Base-by-base conservation (phyloP, 2,329 filamentous ascomycete genomes). In the Colletotrichum sidae region DNA sequence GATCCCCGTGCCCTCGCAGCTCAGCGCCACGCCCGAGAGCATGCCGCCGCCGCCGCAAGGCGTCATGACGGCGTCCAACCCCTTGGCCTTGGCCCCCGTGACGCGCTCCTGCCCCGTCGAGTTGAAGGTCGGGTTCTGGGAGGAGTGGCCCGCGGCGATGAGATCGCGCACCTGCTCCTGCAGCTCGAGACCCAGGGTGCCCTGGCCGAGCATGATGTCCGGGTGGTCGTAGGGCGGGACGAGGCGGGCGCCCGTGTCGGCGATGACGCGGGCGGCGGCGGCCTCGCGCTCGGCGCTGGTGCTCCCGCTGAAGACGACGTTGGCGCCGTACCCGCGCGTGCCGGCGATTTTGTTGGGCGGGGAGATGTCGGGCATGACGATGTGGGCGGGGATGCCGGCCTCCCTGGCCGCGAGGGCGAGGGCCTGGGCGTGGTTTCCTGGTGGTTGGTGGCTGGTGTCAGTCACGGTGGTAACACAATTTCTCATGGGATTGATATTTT, bases 371-470 rank as follows among this genome's bases (percentile, higher is more conserved):
- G 95, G 95, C 95, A 98, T 98, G 65, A 98, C 90, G 73, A 98
- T 94, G 80, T 95, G 88, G 0, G 93, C 93, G 10, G 91, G 90
- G 68, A 97, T 89, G 57, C 83, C 80, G 74, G 91, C 88, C 42
- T 90, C 90, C 15, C 83, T 84, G 2, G 95, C 94, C 0, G 95
- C 95, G 55, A 97, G 90, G 2, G 95, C 88, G 61, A 98, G 88
- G 2, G 96, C 95, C 82, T 97, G 94, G 0, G 95, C 95, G 75
- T 98, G 96, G 79, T 98, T 98, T 65, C 95, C 94, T 95, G 68
- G 4, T 8, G 9, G 6, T 6, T 6, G 3, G 17, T 34, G 5
- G 33, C 8, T 10, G 45, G 8, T 6, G n/a, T 38, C 2, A 17
- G 38, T 49, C 2, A 50, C 60, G 25, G 51, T 6, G 44, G 54